Evolutionary conservation across 805 yeast species (phyloP).

Genomic region (Kodamaea leandrae): DNA sequence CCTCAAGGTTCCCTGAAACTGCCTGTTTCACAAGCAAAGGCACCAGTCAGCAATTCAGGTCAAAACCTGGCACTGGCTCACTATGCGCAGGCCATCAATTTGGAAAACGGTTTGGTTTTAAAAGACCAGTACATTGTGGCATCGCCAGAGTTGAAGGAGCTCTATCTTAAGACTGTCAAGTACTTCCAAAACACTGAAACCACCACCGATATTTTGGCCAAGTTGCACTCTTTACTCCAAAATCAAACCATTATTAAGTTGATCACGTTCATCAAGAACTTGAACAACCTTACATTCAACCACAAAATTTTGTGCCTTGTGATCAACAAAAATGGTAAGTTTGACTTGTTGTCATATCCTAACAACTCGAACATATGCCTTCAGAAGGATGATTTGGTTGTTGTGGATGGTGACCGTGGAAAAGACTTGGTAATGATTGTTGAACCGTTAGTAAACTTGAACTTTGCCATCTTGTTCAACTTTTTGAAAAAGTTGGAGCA

Average conservation of each 20-base stretch:
- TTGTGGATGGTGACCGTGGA: constrained; percentile 83
- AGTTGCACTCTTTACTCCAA: constrained; percentile 26
- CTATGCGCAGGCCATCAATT: constrained; percentile 25
- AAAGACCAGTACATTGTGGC: constrained; percentile 57
- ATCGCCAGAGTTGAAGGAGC: constrained; percentile 51
- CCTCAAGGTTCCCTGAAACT: background rate
- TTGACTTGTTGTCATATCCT: constrained; percentile 69
- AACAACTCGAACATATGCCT: constrained; percentile 59
- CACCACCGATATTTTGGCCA: constrained; percentile 24
- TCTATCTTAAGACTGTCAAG: constrained; percentile 47
- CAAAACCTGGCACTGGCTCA: constrained; percentile 3
- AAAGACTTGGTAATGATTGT: constrained; percentile 73
- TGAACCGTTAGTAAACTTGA: constrained; percentile 60
- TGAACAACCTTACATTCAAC: constrained; percentile 40
- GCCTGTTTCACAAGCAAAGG: background rate
- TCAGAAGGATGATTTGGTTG: constrained; percentile 62
- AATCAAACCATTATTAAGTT: constrained; percentile 29
- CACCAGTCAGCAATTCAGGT: background rate
- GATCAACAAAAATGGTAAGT: constrained; percentile 59
- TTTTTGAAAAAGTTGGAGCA: constrained; percentile 74
- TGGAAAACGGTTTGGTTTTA: constrained; percentile 64
- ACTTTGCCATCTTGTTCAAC: constrained; percentile 68
- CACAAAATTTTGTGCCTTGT: constrained; percentile 48
- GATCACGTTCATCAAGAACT: constrained; percentile 37
- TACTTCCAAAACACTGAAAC: constrained; percentile 48